A percentile compares a stretch with the other conserved stretches of the same genome.
Conservation (phyloP, 192 early-diverging fungal genomes). For the Backusella morwellensis region DNA sequence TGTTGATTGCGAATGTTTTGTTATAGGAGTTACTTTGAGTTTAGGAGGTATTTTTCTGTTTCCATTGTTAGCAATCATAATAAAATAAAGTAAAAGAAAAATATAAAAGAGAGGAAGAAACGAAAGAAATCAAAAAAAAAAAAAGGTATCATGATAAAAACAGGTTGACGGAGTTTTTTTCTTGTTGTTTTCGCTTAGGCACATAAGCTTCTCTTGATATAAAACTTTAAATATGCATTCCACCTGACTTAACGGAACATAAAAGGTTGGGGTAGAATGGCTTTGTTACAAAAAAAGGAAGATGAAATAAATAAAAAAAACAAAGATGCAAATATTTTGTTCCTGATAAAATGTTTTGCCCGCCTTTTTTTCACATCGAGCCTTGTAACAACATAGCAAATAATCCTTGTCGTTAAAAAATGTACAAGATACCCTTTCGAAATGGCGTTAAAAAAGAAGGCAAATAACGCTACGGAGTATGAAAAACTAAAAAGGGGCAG, state of each 20-base stretch:
- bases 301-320: neutral
- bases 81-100: neutral
- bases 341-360: neutral
- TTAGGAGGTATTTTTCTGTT: conserved; percentile 10
- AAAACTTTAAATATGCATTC: neutral
- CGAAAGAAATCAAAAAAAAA: neutral
- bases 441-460: too few relatives aligned
- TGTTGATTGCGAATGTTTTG: conserved; percentile 11
- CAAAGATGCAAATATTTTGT: neutral
- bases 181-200: neutral
- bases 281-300: neutral
- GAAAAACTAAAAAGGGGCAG: neutral
- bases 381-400: neutral
- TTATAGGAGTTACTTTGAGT: conserved; percentile 5
- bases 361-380: too few relatives aligned
- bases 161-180: neutral
- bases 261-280: neutral
- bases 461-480: neutral
- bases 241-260: neutral
- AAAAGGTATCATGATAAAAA: neutral
- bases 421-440: too few relatives aligned
- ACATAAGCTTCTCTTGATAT: neutral
- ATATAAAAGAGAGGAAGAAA: neutral
- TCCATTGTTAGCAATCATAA: neutral
- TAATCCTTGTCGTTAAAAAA: too few relatives aligned